Percentiles rank a stretch among this genome's conserved stretches.
Evolutionary conservation across 2,329 filamentous ascomycete species (phyloP).

Genomic region (Chrysoporthe cubensis): DNA sequence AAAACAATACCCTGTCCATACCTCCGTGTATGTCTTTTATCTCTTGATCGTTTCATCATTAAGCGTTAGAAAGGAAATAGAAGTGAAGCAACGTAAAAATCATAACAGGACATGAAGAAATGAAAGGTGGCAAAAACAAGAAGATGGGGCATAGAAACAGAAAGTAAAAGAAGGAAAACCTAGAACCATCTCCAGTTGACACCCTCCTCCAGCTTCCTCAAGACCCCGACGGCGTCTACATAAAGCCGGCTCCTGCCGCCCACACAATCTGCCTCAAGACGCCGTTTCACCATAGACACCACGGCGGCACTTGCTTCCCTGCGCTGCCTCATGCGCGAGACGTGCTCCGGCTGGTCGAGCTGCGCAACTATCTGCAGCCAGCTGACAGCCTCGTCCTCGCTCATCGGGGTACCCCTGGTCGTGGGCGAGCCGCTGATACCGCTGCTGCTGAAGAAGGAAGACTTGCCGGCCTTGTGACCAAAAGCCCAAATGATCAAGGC

Average conservation of each 20-base stretch:
- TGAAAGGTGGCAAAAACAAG: not conserved
- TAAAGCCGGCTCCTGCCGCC: slow-evolving; percentile 54
- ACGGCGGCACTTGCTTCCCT: slow-evolving; percentile 48
- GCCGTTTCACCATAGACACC: slow-evolving; percentile 51
- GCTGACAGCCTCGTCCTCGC: slow-evolving; percentile 37
- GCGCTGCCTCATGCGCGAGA: slow-evolving; percentile 43
- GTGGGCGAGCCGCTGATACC: slow-evolving; percentile 28
- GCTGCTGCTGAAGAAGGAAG: slow-evolving; percentile 24
- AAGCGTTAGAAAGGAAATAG: not conserved
- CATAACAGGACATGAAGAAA: not conserved
- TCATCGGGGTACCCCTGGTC: slow-evolving; percentile 30
- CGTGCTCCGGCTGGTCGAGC: slow-evolving; percentile 42
- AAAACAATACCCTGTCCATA: not conserved
- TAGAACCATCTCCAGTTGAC: slow-evolving; percentile 48
- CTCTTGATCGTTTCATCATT: not conserved
- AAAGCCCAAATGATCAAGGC: slow-evolving; percentile 64
- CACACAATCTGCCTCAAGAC: slow-evolving; percentile 54
- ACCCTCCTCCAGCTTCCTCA: slow-evolving; percentile 55
- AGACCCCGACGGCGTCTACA: slow-evolving; percentile 56
- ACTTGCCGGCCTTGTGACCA: slow-evolving; percentile 40
- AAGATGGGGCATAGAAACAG: not conserved
- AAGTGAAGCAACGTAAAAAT: not conserved
- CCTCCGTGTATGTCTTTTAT: not conserved
- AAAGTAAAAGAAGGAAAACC: not conserved
- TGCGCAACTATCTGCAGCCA: slow-evolving; percentile 49